Evolutionary conservation across 2,329 filamentous ascomycete species (phyloP).

Genomic region (Colletotrichum gloeosporioides): DNA sequence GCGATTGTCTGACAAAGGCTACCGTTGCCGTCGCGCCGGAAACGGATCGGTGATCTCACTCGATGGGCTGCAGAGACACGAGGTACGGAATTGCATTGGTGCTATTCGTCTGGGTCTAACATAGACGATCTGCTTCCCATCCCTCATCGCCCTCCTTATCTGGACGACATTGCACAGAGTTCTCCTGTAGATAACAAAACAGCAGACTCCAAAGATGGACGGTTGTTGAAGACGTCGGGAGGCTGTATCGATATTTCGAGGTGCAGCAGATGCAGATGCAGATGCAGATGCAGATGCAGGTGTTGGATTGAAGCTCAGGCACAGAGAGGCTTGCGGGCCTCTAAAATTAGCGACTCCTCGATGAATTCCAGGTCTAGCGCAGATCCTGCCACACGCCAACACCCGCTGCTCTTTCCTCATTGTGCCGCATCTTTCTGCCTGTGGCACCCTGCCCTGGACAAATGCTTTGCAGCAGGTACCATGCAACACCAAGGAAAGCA

Average conservation of each 20-base stretch:
- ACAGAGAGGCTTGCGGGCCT: background rate
- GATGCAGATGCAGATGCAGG: background rate
- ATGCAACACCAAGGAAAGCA: background rate
- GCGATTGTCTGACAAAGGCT: background rate
- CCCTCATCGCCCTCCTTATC: background rate
- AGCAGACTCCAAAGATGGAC: background rate
- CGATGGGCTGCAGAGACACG: background rate
- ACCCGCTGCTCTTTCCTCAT: background rate
- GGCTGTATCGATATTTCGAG: background rate
- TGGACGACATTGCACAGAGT: background rate
- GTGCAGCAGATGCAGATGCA: background rate
- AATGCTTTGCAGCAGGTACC: background rate
- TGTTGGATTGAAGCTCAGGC: background rate
- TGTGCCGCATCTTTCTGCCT: background rate
- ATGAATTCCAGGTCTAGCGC: background rate
- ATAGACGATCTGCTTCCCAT: background rate
- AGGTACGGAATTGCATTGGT: background rate
- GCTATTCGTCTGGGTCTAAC: background rate
- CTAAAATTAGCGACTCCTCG: background rate
- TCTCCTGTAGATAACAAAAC: accelerated
- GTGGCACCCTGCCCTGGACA: background rate
- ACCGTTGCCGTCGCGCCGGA: background rate
- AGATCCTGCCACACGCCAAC: background rate
- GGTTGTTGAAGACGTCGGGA: background rate
- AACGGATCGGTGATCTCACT: background rate